Percentiles rank a stretch among this genome's conserved stretches.
These are phyloP conservation scores for Hyphopichia wangnamkhiaoensis DNA, from an alignment of 1,139 yeast genomes.

Conservation along the genomic window DNA sequence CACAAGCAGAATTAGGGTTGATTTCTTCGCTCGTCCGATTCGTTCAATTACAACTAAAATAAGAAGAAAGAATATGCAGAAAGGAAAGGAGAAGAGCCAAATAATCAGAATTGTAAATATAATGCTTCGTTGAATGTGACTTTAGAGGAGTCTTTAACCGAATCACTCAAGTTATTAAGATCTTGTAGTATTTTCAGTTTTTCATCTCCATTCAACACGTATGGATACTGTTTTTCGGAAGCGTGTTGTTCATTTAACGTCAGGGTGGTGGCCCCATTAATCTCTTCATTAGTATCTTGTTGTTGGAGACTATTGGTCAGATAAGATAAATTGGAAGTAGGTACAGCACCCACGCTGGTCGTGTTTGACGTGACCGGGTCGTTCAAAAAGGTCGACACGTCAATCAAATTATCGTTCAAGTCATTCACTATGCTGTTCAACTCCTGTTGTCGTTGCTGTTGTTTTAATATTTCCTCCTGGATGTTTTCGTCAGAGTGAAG, in stretches of 20 bases:
- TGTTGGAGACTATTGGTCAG: conserved; percentile 7
- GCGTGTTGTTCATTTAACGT: conserved; percentile 6
- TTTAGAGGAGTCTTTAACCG: conserved; percentile 22
- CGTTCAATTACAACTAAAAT: no score
- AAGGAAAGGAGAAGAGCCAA: neutral
- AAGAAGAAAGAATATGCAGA: neutral
- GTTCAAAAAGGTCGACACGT: conserved; percentile 42
- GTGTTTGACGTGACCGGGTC: conserved; percentile 9
- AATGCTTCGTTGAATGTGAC: conserved; percentile 26
- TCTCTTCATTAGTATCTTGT: conserved; percentile 3
- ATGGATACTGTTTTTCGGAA: conserved; percentile 15
- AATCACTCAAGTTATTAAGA: conserved; percentile 19
- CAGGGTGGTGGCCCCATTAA: conserved; percentile 2
- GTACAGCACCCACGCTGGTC: conserved; percentile 6
- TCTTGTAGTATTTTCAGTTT: conserved; percentile 22
- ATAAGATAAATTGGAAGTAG: conserved; percentile 10
- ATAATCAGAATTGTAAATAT: conserved; percentile 27
- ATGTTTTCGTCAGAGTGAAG: conserved; percentile 34
- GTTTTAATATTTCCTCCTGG: conserved; percentile 44
- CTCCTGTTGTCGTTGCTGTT: conserved; percentile 46
- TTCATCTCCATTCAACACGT: conserved; percentile 18
- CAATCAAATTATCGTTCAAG: conserved; percentile 45
- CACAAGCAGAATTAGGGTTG: no score
- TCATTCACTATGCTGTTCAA: conserved; percentile 44
- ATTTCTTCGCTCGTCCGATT: no score